Base-by-base conservation (phyloP, 1,139 yeast species). In the Suhomyces guaymorum region DNA sequence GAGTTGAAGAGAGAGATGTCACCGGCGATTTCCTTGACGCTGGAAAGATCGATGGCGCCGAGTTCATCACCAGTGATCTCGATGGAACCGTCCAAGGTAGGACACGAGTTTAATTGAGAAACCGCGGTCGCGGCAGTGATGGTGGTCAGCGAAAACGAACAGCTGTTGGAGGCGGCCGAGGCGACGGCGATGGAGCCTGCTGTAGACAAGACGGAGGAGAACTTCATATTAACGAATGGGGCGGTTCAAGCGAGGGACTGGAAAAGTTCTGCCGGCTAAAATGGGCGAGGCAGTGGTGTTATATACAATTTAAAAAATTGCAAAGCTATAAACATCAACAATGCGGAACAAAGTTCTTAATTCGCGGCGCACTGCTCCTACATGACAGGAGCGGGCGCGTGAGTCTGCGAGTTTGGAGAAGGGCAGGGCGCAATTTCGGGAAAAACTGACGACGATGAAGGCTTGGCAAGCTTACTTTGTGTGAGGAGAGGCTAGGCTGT, bases 1-100 rank as follows among this genome's bases (percentile, higher is more conserved):
- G 74, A 63, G 57, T 70, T 70, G 55, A 59, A 58, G 31, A 70
- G 52, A 24, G 48, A 54, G 29, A 70, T 33, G 36, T 63, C 62
- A 25, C 66, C 76, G 20, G 48, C 47, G 34, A 70, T 57, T 45
- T 55, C 59, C 48, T 59, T 35, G 36, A 70, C 70, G 13, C 41
- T 27, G 26, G 60, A 50, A 51, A 70, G 64, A 44, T 68, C 63
- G 37, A 70, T 43, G 24, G 59, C 45, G 7, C 58, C 60, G 28
- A 70, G 43, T 16, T 49, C 63, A 42, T 66, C 64, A 35, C 75
- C 75, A 32, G 62, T 54, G 34, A 70, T 55, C 41, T 65, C 59
- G 39, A 70, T 63, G 28, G 56, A 50, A 35, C 75, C 76, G 26
- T 59, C 66, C 39, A 70, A 56, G 18, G 73, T 70, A 17, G 66